Base-by-base conservation (phyloP, 2,329 filamentous ascomycete species). In the Penicillium oxalicum region DNA sequence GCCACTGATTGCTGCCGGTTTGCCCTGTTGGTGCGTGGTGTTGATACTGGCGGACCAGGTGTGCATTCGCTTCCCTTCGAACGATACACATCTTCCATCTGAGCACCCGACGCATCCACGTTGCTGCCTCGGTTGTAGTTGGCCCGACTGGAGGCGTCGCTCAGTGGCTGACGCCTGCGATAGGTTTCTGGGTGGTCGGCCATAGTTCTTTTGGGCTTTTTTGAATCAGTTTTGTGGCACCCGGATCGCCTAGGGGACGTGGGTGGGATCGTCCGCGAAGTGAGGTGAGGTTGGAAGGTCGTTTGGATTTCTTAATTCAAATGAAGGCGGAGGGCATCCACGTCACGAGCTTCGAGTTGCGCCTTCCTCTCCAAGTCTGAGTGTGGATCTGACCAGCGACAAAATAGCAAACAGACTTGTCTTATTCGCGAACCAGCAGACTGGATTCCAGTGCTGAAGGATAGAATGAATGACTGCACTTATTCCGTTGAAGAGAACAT, bases 1-100 rank as follows among this genome's bases (percentile, higher is more conserved):
- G 77, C 72, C 12, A 76, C 74, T 4, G 78, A 79, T 6, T 81
- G 60, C 27, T 75, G 75, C 52, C 79, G 78, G 61, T 78, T 74
- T 48, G 78, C 75, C 29, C 70, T 60, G 36, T 70, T 60, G 35
- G 63, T 57, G 1, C 54, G 51, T 0, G 64, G 56, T 2, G 68
- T 53, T 1, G 66, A 58, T 26, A 57, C 63, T 43, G 55, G 59
- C 8, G 54, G 49, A 9, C 61, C 52, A 3, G 59, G 67, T 61
- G 59, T 66, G 39, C 48, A 55, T n/a, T 69, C 58, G 0, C 53
- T 51, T 4, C 46, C 55, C 45, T 59, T 60, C 7, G 57, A 5
- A 8, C 52, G 43, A 9, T 59, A 51, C 2, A 51, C 25, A 24
- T 58, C 50, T 25, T 55, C 52, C n/a, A 58, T 44, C 27, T 35